Conservation (phyloP, 306 rosid species). For the Rubus parviflorus region DNA sequence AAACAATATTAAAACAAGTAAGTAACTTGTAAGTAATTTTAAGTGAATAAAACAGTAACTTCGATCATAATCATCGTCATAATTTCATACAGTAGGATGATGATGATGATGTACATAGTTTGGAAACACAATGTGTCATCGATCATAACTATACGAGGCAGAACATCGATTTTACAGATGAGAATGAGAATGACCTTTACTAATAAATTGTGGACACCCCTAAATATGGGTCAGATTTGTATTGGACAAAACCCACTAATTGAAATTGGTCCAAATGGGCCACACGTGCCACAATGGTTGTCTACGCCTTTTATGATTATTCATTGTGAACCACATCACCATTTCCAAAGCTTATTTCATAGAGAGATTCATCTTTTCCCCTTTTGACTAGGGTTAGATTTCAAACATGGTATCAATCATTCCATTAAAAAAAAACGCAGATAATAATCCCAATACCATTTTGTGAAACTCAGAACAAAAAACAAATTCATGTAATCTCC, state of each 20-base stretch:
- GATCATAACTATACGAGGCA: not conserved
- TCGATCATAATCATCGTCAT: conserved; percentile 1
- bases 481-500: not conserved
- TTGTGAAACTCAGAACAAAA: not conserved
- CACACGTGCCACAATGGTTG: conserved; percentile 14
- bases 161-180: not conserved
- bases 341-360: conserved; percentile 7
- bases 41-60: not conserved
- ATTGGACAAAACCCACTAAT: conserved; percentile 33
- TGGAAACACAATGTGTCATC: not conserved
- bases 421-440: not conserved
- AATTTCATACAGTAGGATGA: not conserved
- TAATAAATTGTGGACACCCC: not conserved
- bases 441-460: not conserved
- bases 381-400: conserved; percentile 9
- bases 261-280: conserved; percentile 28
- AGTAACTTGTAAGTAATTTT: not conserved
- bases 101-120: not conserved
- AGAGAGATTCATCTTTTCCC: conserved; percentile 11
- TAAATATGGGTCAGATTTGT: conserved; percentile 1
- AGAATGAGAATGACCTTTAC: conserved; percentile 12
- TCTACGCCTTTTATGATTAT: conserved; percentile 33
- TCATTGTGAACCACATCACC: conserved; percentile 29
- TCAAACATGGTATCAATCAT: not conserved
- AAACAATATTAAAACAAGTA: not conserved